phyloP scores from a whole-genome alignment of 169 alveolate genomes.

The Cryptosporidium felis region DNA sequence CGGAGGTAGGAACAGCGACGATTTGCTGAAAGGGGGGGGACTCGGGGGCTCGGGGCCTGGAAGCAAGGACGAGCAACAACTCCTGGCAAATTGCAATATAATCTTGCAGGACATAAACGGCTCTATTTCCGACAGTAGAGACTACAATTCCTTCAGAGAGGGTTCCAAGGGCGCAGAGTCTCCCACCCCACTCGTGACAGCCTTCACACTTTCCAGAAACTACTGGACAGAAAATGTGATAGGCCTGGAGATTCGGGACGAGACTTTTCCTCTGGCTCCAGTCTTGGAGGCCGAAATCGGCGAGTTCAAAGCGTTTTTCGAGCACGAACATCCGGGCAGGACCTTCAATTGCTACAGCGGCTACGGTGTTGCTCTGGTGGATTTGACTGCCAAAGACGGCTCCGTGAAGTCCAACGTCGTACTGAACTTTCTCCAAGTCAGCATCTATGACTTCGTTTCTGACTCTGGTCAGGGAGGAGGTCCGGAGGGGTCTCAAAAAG shows the following conservation, averaged over 20 bases:
- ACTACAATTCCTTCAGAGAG: neutral
- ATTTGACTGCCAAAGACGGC: conserved; percentile 36
- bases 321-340: conserved; percentile 61
- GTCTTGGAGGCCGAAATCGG: conserved; percentile 28
- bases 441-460: conserved; percentile 50
- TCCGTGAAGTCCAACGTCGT: neutral
- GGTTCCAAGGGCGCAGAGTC: neutral
- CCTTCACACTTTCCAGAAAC: conserved; percentile 36
- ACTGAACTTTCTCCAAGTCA: conserved; percentile 41
- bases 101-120: conserved; percentile 47
- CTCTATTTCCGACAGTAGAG: conserved; percentile 24
- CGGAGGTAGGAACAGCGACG: neutral
- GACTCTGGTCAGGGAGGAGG: neutral
- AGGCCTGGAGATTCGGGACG: conserved; percentile 17
- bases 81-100: conserved; percentile 17
- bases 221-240: conserved; percentile 41
- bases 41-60: neutral
- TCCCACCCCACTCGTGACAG: conserved; percentile 22
- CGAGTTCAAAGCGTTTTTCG: conserved; percentile 14
- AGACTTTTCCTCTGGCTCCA: conserved; percentile 47
- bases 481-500: neutral
- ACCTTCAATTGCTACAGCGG: conserved; percentile 47
- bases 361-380: conserved; percentile 29
- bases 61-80: conserved; percentile 36
- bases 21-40: neutral